phyloP scores from a whole-genome alignment of 2,329 filamentous ascomycete species.

The Penicillium sp. region DNA sequence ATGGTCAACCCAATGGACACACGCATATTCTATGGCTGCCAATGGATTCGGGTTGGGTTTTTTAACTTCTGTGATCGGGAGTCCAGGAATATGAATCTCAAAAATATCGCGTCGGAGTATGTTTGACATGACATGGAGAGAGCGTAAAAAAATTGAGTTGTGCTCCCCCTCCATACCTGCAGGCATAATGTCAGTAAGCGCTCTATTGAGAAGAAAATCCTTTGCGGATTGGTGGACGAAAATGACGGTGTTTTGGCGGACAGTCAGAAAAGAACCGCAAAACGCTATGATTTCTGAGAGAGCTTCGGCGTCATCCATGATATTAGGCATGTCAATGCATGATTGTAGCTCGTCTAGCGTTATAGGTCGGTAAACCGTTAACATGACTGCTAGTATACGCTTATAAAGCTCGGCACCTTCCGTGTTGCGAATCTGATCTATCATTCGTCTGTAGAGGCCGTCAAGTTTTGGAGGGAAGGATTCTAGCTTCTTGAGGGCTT shows the following conservation, averaged over 20 bases:
- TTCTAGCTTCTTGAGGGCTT: not conserved
- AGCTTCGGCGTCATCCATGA: not conserved
- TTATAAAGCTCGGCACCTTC: not conserved
- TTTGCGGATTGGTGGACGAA: slow-evolving; percentile 20
- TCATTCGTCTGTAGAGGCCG: not conserved
- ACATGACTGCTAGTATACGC: not conserved
- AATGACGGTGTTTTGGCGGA: slow-evolving; percentile 7
- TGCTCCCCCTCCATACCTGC: slow-evolving; percentile 15
- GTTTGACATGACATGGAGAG: not conserved
- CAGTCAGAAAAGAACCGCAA: slow-evolving; percentile 17
- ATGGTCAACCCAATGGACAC: slow-evolving; percentile 39
- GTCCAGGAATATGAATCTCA: not conserved
- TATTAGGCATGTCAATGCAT: not conserved
- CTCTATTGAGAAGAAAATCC: slow-evolving; percentile 10
- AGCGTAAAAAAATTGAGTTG: not conserved
- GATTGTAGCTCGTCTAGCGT: not conserved
- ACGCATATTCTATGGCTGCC: slow-evolving; percentile 29
- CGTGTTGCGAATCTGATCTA: not conserved
- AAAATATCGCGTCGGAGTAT: not conserved
- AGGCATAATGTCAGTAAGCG: slow-evolving; percentile 1
- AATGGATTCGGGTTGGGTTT: slow-evolving; percentile 18
- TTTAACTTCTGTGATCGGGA: not conserved
- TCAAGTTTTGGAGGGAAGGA: not conserved
- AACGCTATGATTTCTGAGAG: not conserved
- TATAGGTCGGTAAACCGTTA: not conserved